Percentiles rank a stretch among this genome's conserved stretches.
Evolutionary conservation across 805 yeast genomes (phyloP).

Genomic region (Ogataea methylovora): DNA sequence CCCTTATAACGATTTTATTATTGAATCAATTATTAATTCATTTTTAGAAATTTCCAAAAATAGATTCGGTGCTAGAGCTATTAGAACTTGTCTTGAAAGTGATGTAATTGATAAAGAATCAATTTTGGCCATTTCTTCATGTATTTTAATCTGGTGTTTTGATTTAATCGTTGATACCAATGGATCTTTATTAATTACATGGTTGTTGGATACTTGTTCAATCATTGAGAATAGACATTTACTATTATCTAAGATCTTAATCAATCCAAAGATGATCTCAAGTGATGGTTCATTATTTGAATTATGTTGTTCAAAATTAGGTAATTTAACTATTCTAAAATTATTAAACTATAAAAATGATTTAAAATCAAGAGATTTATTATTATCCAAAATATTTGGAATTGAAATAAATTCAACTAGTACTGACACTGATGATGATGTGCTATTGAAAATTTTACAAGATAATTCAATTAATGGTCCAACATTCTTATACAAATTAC

Average conservation of each 20-base stretch:
- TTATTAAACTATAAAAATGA: conserved; percentile 66
- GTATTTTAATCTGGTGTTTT: conserved; percentile 71
- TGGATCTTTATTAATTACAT: conserved; percentile 83
- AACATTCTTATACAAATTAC: conserved; percentile 69
- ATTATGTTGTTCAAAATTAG: conserved; percentile 48
- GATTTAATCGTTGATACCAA: conserved; percentile 76
- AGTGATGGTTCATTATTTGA: conserved; percentile 10
- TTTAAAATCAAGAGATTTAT: conserved; percentile 46
- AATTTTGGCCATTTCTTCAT: conserved; percentile 62
- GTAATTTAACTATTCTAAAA: conserved; percentile 75
- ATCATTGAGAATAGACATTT: conserved; percentile 52
- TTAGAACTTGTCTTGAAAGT: conserved; percentile 87
- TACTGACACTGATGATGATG: conserved; percentile 2
- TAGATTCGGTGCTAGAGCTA: conserved; percentile 92
- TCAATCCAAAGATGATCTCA: conserved; percentile 8
- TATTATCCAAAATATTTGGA: conserved; percentile 65
- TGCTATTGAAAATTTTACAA: conserved; percentile 43
- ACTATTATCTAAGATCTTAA: conserved; percentile 33
- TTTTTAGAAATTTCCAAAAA: conserved; percentile 80
- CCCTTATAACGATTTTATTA: conserved; percentile 85
- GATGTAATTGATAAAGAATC: conserved; percentile 62
- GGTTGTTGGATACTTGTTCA: conserved; percentile 86
- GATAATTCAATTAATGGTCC: conserved; percentile 63
- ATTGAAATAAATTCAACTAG: conserved; percentile 11
- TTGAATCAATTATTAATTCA: conserved; percentile 71